These are phyloP conservation scores for Vitis amurensis DNA, from an alignment of 164 flowering plant genomes.

Conservation along the genomic window DNA sequence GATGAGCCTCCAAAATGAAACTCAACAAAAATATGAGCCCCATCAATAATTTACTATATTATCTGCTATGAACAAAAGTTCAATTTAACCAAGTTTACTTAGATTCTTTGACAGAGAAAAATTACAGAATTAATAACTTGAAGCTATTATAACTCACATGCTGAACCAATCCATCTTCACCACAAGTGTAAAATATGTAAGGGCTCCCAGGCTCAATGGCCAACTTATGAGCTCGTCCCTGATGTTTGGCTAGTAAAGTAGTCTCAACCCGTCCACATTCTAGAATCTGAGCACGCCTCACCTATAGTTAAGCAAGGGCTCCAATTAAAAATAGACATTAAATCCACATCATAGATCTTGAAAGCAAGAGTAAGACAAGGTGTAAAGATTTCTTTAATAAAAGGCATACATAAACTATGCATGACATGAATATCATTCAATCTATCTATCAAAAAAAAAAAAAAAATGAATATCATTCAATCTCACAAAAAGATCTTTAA, in stretches of 20 bases:
- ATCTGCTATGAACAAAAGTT: not conserved
- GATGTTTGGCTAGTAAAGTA: slow-evolving; percentile 53
- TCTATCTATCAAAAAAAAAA: not conserved
- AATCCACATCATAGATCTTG: not conserved
- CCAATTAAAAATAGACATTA: no score
- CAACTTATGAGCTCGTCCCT: slow-evolving; percentile 82
- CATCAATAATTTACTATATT: no score
- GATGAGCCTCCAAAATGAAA: not conserved
- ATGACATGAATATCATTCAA: not conserved
- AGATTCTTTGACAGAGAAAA: not conserved
- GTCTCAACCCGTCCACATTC: slow-evolving; percentile 69
- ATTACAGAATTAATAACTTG: not conserved
- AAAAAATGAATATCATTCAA: not conserved
- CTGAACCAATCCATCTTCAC: slow-evolving; percentile 93
- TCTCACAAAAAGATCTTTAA: not conserved
- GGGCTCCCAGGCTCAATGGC: slow-evolving; percentile 97
- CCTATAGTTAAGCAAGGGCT: slow-evolving; percentile 39
- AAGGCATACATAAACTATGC: not conserved
- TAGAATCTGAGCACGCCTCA: slow-evolving; percentile 67
- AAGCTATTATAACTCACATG: slow-evolving; percentile 58
- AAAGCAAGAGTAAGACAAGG: not conserved
- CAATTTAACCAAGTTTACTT: not conserved
- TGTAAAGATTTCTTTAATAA: not conserved
- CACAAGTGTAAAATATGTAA: slow-evolving; percentile 79
- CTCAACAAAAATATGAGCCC: not conserved